Base-by-base conservation (phyloP, 1,284 basidiomycete genomes). In the Thelephora terrestris region DNA sequence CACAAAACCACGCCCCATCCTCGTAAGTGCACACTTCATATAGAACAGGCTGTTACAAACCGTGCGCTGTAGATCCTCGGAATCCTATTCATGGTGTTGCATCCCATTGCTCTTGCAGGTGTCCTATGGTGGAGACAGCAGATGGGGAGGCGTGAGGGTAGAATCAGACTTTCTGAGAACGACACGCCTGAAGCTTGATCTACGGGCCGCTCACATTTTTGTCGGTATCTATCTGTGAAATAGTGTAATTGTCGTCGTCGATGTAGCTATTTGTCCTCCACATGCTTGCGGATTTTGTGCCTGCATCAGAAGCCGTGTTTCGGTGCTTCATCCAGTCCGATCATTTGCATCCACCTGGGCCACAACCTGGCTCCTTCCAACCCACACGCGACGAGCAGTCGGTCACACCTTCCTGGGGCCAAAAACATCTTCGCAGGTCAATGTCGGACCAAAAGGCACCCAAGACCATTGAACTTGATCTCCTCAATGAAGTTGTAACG, bases 401-500 rank as follows among this genome's bases (percentile, higher is more conserved):
- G 29, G 29, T 14, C 29, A 32, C 12, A 32, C 29, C 29, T 32
- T 32, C 14, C 7, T 32, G 14, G 29, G 29, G 29, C 14, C 9
- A 32, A 12, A 32, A 10, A 12, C 29, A 32, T 32, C 14, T 14
- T 10, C 29, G 29, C 29, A 5, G n/a, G 23, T 18, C 17, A 39
- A 24, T 38, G 38, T 47, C 46, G 35, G 46, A 21, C 29, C 29
- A 40, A 10, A 23, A 24, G 17, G 29, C 37, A 9, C 23, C 39
- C 24, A 42, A 42, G 25, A 42, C 39, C 64, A 85, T 88, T 56
- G 84, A 86, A 58, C 71, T 88, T 3, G 80, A 81, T 39, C 77
- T 81, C 7, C 82, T 42, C 20, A 42, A 89, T 63, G 84, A 86
- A 65, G 78, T 88, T 57, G 85, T 90, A 51, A 80, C 80, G 9